Evolutionary conservation across 1,139 yeast species (phyloP), one percentile per base, ranked within the genome.

Genomic region (Sugiyamaella sp.): DNA sequence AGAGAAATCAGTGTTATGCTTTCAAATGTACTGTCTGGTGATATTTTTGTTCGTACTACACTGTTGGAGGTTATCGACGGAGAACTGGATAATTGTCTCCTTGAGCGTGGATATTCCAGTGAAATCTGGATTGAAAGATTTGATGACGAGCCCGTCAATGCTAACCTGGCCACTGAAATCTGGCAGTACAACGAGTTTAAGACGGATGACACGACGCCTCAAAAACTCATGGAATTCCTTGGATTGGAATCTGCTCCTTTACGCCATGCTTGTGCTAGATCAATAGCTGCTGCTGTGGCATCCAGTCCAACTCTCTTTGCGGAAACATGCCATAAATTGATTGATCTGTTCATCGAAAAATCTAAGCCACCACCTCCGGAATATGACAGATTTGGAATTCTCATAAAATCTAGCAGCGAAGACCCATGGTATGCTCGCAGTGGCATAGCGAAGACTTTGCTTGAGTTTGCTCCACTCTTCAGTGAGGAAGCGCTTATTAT

Each of bases 381-480:
- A 45, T 72, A 80, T 54, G 97, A 91, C 68, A 84, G 80, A 61
- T 90, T 79, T 70, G 98, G 98, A 2, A 76, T 91, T 60, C 82
- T 84, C 8, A 78, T 87, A 45, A 84, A 86, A 61, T 73, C 85
- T 2, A 78, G 86, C 24, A 82, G 76, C 25, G 82, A 81, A 63
- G 97, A 90, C 65, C 76, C 81, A 3, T 91, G 97, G 96, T 93
- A 87, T 66, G 80, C 79, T 48, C 80, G 99, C 65, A 82, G 90
- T 56, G 95, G 97, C 21, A 76, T 86, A 53, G 96, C 97, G 0
- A 70, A 85, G 40, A 71, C 91, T 0, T 70, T 90, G 50, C 80
- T 80, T 58, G 77, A 81, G 48, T 69, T 88, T 43, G 81, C 89
- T 0, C 76, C 81, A 0, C 67, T 76, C 33, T 77, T 84, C 54